phyloP scores from a whole-genome alignment of 2,329 filamentous ascomycete genomes.

The Ambrosiella xylebori region DNA sequence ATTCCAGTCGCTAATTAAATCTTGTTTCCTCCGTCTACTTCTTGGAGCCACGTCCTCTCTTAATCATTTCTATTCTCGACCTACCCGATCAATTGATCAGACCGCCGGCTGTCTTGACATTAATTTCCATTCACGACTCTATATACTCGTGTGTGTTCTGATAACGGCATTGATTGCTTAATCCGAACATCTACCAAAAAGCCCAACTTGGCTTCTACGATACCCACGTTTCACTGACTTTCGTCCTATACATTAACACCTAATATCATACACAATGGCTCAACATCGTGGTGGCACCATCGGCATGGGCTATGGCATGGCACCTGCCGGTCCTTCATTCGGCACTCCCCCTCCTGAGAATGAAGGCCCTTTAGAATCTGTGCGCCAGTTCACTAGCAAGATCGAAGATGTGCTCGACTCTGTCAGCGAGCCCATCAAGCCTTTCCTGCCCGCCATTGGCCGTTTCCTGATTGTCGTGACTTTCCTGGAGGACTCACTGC shows the following conservation, averaged over 20 bases:
- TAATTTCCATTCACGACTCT: neutral
- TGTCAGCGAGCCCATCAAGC: conserved; percentile 78
- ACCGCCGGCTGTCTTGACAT: neutral
- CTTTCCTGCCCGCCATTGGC: conserved; percentile 90
- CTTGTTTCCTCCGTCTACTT: neutral
- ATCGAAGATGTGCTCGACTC: conserved; percentile 88
- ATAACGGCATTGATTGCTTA: neutral
- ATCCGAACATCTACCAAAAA: neutral
- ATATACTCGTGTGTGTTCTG: neutral
- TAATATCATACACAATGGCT: conserved; percentile 19
- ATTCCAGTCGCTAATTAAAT: neutral
- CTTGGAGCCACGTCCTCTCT: neutral
- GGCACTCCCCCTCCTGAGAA: conserved; percentile 41
- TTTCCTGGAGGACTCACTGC: conserved; percentile 88
- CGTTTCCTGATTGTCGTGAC: conserved; percentile 97
- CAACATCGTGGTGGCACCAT: conserved; percentile 34
- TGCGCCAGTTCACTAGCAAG: conserved; percentile 92
- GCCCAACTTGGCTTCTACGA: neutral
- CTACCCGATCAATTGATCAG: neutral
- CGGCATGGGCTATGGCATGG: conserved; percentile 62
- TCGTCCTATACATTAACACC: neutral
- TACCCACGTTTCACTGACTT: neutral
- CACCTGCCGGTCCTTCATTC: conserved; percentile 51
- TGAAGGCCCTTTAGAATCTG: conserved; percentile 66
- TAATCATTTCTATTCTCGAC: neutral